Base-by-base conservation (phyloP, 2,329 filamentous ascomycete genomes). In the Grosmannia serpens region DNA sequence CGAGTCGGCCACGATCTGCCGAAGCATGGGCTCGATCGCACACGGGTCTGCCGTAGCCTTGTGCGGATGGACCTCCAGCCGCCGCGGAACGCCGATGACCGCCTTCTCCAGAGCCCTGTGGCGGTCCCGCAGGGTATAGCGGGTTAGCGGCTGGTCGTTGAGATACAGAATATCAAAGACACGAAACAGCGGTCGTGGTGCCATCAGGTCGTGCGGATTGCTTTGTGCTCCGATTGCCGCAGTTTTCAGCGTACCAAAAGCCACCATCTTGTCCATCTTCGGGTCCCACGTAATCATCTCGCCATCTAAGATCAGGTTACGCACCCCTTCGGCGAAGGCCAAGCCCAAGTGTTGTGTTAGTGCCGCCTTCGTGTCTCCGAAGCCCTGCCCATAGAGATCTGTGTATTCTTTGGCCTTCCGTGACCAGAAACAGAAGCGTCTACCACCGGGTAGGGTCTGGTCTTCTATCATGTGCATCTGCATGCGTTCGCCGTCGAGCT, bases 241-340 rank as follows among this genome's bases (percentile, higher is more conserved):
- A 1, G 90, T 92, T 72, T 99, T 99, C 54, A 99, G 78, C 0
- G 89, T 95, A 9, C 94, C 94, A 69, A 99, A 99, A 0, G 87
- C 84, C 20, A 95, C 87, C 56, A 94, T 88, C 58, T 87, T 87
- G 72, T 96, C 88, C 55, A 88, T 78, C 51, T 86, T 83, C 61
- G 91, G 88, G 68, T 97, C 90, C 94, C 94, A 99, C 0, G 91
- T 96, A 59, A 99, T 91, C 94, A 99, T 99, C 70, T 99, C 94
- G 11, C 94, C 94, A 66, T 99, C 94, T 0, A 99, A 78, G 55
- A 99, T 96, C 63, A 96, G 79, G 67, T 89, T 96, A 20, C 86
- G 79, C 0, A 97, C 90, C 1, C 86, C 85, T 1, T 83, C 75
- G 2, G 84, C 77, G 69, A 99, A 97, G 0, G 89, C 90, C 47